These are phyloP conservation scores for Wallacemonas collosoma DNA, from an alignment of 208 protist genomes.

Conservation along the genomic window DNA sequence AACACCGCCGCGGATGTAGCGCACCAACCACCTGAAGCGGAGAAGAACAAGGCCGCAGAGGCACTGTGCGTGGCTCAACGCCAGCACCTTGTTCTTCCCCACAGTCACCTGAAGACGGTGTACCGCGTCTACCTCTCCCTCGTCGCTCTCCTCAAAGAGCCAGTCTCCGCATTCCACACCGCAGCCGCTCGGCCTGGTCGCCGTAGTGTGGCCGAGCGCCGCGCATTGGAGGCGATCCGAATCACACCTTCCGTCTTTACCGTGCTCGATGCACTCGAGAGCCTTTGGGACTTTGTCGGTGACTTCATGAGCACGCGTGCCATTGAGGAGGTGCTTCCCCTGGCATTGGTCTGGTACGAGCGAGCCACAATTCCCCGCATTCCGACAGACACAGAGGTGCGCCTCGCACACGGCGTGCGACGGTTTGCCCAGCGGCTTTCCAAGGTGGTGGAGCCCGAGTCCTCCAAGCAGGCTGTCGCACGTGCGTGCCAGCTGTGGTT, in stretches of 20 bases:
- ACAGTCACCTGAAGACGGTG: constrained; percentile 77
- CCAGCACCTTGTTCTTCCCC: constrained; percentile 52
- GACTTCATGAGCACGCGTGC: constrained; percentile 77
- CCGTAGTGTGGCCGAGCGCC: constrained; percentile 50
- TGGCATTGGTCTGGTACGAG: constrained; percentile 80
- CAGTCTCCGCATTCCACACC: constrained; percentile 50
- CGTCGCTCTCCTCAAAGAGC: constrained; percentile 72
- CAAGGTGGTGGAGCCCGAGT: neutral
- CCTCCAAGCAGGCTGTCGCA: neutral
- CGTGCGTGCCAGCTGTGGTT: neutral
- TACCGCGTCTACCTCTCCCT: constrained; percentile 82
- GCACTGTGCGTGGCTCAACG: neutral
- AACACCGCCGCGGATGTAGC: neutral
- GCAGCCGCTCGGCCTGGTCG: constrained; percentile 20
- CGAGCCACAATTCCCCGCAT: constrained; percentile 57
- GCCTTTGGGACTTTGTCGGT: constrained; percentile 49
- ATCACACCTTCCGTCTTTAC: constrained; percentile 58
- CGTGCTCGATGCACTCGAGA: constrained; percentile 51
- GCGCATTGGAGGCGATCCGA: constrained; percentile 52
- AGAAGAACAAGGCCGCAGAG: neutral
- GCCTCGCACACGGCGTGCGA: constrained; percentile 35
- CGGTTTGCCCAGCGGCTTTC: constrained; percentile 30
- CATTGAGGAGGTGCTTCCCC: constrained; percentile 76
- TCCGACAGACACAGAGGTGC: constrained; percentile 75
- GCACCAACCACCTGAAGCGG: too few species aligned